Base-by-base conservation (phyloP, 139 green algal genomes). In the Chlamydomonas applanata region DNA sequence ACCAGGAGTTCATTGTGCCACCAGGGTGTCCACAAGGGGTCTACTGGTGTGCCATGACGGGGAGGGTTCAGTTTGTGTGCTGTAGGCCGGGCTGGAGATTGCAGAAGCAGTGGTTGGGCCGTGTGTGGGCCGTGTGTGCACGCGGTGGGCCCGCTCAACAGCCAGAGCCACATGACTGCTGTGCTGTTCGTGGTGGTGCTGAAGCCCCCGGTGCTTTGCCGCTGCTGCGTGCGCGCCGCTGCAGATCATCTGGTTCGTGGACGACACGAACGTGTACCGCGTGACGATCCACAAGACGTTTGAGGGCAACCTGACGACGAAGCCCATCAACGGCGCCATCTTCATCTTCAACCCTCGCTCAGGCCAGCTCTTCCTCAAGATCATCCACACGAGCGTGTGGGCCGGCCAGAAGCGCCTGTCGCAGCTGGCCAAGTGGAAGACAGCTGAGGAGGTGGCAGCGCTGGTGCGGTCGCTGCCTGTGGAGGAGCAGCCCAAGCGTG, bases 201-300 rank as follows among this genome's bases (percentile, higher is more conserved):
- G n/a, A n/a, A n/a, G n/a, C n/a, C n/a, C n/a, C n/a, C n/a, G n/a
- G n/a, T n/a, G n/a, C n/a, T n/a, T n/a, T n/a, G n/a, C n/a, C n/a
- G n/a, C n/a, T n/a, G n/a, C n/a, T n/a, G n/a, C n/a, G n/a, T n/a
- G n/a, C n/a, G n/a, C n/a, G 71, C 79, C 97, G 40, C 40, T 97
- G 85, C 96, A 99, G 91, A 98, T 94, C 81, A 98, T 99, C 80
- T 99, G 96, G 95, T 99, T 99, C 80, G 95, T 99, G 72, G 96
- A 99, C 69, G 96, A 99, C 93, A 98, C 96, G 80, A 99, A 99
- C 80, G 96, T 99, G 81, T 99, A 99, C 87, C 92, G 96, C 70
- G 96, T 99, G 45, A 99, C 96, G 40, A 99, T 99, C 82, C 96
- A 99, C 92, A 99, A 99, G 89, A 98, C 95, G 9, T 98, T 98